Evolutionary conservation across 1,284 basidiomycete species (phyloP).

Genomic region (Irpex lacteus): DNA sequence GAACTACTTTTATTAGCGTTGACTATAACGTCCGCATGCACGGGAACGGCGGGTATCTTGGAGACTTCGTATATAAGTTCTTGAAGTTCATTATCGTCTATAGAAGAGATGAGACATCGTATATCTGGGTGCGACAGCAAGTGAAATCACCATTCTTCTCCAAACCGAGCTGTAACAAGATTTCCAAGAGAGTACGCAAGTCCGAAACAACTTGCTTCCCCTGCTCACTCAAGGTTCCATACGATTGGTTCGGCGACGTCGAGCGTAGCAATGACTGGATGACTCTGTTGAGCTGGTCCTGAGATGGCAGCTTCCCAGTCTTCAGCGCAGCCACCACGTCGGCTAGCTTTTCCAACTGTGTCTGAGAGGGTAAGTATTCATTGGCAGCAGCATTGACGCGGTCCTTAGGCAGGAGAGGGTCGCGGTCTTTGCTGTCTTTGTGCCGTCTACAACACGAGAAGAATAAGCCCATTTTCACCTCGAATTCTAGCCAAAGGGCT

Average conservation of each 20-base stretch:
- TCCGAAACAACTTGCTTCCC: slow-evolving; percentile 33
- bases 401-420: slow-evolving; percentile 12
- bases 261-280: slow-evolving; percentile 34
- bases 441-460: slow-evolving; percentile 16
- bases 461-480: slow-evolving; percentile 13
- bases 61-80: slow-evolving; percentile 33
- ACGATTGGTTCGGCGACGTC: slow-evolving; percentile 29
- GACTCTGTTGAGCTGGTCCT: slow-evolving; percentile 39
- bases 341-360: slow-evolving; percentile 34
- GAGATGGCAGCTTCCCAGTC: slow-evolving; percentile 46
- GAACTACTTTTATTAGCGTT: slow-evolving; percentile 5
- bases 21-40: slow-evolving; percentile 28
- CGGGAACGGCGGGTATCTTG: slow-evolving; percentile 6
- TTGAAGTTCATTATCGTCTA: slow-evolving; percentile 47
- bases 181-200: slow-evolving; percentile 35
- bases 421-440: slow-evolving; percentile 4
- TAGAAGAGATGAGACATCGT: background rate
- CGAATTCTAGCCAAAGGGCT: background rate
- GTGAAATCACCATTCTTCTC: slow-evolving; percentile 47
- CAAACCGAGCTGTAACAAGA: slow-evolving; percentile 37
- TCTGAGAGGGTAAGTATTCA: slow-evolving; percentile 6
- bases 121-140: background rate
- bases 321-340: slow-evolving; percentile 42
- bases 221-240: slow-evolving; percentile 32
- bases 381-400: background rate